Evolutionary conservation across 495 filamentous ascomycete genomes (phyloP), one percentile per base, ranked within the genome.

Genomic region (Tuber aestivum): DNA sequence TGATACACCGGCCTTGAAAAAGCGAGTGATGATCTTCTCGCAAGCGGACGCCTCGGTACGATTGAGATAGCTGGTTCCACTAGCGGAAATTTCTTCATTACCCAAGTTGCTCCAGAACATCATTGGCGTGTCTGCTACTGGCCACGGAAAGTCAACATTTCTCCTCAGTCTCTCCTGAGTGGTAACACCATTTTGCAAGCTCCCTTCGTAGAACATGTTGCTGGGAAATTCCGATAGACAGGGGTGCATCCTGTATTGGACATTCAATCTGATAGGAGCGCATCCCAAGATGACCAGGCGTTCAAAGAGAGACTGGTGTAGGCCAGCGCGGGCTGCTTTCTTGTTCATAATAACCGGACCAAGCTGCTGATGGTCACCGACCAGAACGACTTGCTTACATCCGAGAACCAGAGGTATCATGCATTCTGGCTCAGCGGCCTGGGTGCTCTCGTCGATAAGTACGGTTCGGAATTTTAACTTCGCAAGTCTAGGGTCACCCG

Each of bases 301-400:
- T 85, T 99, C 95, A 79, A 99, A 99, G 69, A 99, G 89, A 16
- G 94, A 97, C 84, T 98, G 96, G 84, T 98, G 97, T 38, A 99
- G 86, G 77, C 95, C 95, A 73, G 95, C 95, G 85, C 97, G 97
- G 78, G 95, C 95, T 5, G 95, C 95, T 85, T 97, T 98, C 89
- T 99, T 99, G 88, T 98, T 98, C 96, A 99, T 99, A 84, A 99
- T 97, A 80, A 99, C 95, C 14, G 95, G 95, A 0, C 95, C 95
- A 75, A 99, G 90, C 84, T 99, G 95, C 84, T 97, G 96, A 84
- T 99, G 96, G 85, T 99, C 95, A 75, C 95, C 95, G 70, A 99
- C 95, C 32, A 99, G 89, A 5, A 99, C 95, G 42, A 97, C 94
- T 83, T 99, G 95, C 86, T 98, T 99, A 87, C 95, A 98, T 42